phyloP scores from a whole-genome alignment of 1,284 basidiomycete species.

The Mycena sp. region DNA sequence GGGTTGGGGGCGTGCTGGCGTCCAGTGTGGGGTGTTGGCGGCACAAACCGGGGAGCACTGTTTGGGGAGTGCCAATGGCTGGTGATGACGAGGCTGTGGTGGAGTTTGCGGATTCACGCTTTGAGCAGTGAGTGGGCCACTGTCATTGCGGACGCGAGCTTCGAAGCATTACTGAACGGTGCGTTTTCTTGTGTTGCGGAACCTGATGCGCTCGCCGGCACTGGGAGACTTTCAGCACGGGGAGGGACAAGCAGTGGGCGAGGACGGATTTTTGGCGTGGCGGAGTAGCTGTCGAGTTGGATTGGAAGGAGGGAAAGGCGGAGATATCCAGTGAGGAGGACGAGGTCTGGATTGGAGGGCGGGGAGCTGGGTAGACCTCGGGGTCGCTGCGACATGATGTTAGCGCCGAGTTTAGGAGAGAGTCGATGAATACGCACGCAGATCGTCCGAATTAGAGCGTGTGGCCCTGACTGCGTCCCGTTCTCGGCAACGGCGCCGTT shows the following conservation, averaged over 20 bases:
- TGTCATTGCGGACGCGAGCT: conserved; percentile 10
- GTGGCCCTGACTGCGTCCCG: conserved; percentile 41
- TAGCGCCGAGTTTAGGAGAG: neutral
- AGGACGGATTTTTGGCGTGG: conserved; percentile 45
- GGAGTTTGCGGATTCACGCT: no score
- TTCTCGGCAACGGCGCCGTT: conserved; percentile 30
- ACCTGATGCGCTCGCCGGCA: conserved; percentile 36
- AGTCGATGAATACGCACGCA: conserved; percentile 52
- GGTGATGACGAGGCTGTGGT: neutral
- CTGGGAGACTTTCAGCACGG: conserved; percentile 50
- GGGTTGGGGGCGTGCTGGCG: conserved; percentile 12
- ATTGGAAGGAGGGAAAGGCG: conserved; percentile 41
- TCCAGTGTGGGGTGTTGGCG: no score
- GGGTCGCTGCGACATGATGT: conserved; percentile 34
- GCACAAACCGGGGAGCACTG: no score
- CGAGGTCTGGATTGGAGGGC: no score
- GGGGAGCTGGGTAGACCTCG: conserved; percentile 29
- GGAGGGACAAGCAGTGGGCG: conserved; percentile 55
- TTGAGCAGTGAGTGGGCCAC: no score
- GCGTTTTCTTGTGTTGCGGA: conserved; percentile 42
- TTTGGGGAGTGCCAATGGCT: no score
- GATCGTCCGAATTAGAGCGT: conserved; percentile 56
- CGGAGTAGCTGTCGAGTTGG: conserved; percentile 32
- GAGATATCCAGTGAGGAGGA: conserved; percentile 32
- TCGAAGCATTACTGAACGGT: conserved; percentile 30